These are phyloP conservation scores for Ustulina deusta DNA, from an alignment of 2,329 filamentous ascomycete genomes.

Conservation along the genomic window DNA sequence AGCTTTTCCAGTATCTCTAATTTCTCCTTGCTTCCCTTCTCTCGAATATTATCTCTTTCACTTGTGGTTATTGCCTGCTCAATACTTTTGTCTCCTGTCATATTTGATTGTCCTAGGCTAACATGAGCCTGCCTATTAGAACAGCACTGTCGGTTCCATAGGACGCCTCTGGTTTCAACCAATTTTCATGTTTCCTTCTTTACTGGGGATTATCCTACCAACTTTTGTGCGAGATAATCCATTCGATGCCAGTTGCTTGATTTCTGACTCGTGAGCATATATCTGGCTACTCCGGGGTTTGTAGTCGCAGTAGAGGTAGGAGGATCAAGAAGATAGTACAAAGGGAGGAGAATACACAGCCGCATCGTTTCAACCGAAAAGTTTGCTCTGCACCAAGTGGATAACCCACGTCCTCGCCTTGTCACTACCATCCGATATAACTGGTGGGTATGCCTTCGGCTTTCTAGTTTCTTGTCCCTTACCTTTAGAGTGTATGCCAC, in stretches of 20 bases:
- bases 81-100: neutral
- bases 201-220: too few relatives aligned
- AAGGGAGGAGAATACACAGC: too few relatives aligned
- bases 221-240: neutral
- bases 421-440: neutral
- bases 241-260: neutral
- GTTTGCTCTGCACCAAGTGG: too few relatives aligned
- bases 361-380: too few relatives aligned
- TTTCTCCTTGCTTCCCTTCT: neutral
- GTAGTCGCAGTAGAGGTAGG: neutral
- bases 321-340: neutral
- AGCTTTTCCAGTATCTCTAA: neutral
- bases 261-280: too few relatives aligned
- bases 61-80: neutral
- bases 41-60: neutral
- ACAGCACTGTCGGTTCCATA: neutral
- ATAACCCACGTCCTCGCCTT: neutral
- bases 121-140: neutral
- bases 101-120: neutral
- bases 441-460: neutral
- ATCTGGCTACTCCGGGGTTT: neutral
- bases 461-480: neutral
- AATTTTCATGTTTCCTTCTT: too few relatives aligned
- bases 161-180: too few relatives aligned
- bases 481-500: too few relatives aligned